Base-by-base conservation (phyloP, 2,329 filamentous ascomycete genomes). In the Clonostachys byssicola region DNA sequence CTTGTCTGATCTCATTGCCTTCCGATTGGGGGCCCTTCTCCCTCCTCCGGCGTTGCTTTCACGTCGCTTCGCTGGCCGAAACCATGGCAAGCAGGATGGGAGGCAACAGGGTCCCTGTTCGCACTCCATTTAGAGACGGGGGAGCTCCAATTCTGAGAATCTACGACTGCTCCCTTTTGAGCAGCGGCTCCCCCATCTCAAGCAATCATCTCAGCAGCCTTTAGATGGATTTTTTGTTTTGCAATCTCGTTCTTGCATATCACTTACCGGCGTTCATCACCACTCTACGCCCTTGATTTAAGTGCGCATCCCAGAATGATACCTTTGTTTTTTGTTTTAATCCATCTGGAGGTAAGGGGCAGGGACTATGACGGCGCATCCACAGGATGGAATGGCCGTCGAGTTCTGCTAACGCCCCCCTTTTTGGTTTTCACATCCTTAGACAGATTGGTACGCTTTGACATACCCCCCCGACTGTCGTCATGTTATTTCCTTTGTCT, bases 41-140 rank as follows among this genome's bases (percentile, higher is more conserved):
- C 23, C 50, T 48, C 36, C 49, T 51, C 49, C 49, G 42, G 39
- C 44, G 48, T 54, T 51, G 47, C 52, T 47, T 51, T 43, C 38
- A 46, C 34, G 41, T 35, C n/a, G 7, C 45, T 46, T 42, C 38
- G 45, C 45, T 46, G 38, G 45, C 42, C 45, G 18, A 42, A 16
- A 40, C 8, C 39, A 46, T 38, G 38, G 35, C 45, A 30, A 33
- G 13, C 20, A n/a, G 42, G 45, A 42, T 34, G 41, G 51, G 52
- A 50, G 48, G 43, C 36, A 47, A 47, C 49, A 41, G 49, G 36
- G 45, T 45, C 56, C 51, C 56, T 13, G 17, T n/a, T 33, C 30
- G 39, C 18, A 40, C 14, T 35, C 20, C 42, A 16, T 14, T 14
- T 30, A 14, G 1, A 13, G 13, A 16, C 12, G 20, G 14, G 45